A percentile compares a stretch with the other conserved stretches of the same genome.
These are phyloP conservation scores for Clonostachys chloroleuca DNA, from an alignment of 2,329 filamentous ascomycete genomes.

Conservation along the genomic window DNA sequence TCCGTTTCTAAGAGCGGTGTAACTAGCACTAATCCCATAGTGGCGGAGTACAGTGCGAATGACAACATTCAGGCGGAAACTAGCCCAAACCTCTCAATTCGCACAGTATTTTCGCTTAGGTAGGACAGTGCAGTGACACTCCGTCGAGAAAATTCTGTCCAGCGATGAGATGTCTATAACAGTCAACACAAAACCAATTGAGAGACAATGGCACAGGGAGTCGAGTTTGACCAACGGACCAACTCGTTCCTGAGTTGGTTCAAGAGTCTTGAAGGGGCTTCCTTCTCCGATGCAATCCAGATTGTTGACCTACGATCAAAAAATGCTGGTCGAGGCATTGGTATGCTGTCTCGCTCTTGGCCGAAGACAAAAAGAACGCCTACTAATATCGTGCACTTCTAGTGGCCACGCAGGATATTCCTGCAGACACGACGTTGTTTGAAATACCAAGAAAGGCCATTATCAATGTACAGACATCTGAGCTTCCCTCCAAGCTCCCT, in stretches of 20 bases:
- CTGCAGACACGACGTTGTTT: slow-evolving; percentile 74
- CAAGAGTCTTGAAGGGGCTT: slow-evolving; percentile 41
- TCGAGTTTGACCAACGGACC: slow-evolving; percentile 34
- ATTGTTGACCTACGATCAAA: slow-evolving; percentile 46
- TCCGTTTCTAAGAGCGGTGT: too few relatives aligned
- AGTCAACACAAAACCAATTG: too few relatives aligned
- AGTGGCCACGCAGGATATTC: slow-evolving; percentile 71
- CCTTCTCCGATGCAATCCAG: slow-evolving; percentile 46
- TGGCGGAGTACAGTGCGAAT: too few relatives aligned
- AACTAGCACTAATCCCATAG: too few relatives aligned
- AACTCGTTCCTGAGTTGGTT: slow-evolving; percentile 50
- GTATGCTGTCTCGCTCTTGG: slow-evolving; percentile 23
- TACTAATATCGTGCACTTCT: background rate
- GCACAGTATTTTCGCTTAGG: too few relatives aligned
- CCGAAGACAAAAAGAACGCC: background rate
- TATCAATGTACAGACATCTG: slow-evolving; percentile 69
- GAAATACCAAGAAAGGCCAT: slow-evolving; percentile 69
- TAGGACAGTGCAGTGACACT: too few relatives aligned
- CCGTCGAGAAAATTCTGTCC: too few relatives aligned
- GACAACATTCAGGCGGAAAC: too few relatives aligned
- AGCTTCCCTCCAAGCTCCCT: slow-evolving; percentile 54
- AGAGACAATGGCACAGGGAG: too few relatives aligned
- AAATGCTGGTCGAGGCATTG: slow-evolving; percentile 50
- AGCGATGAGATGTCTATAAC: too few relatives aligned
- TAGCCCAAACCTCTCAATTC: too few relatives aligned